Conservation (phyloP, 2,329 filamentous ascomycete species). For the Exophiala aquamarina region DNA sequence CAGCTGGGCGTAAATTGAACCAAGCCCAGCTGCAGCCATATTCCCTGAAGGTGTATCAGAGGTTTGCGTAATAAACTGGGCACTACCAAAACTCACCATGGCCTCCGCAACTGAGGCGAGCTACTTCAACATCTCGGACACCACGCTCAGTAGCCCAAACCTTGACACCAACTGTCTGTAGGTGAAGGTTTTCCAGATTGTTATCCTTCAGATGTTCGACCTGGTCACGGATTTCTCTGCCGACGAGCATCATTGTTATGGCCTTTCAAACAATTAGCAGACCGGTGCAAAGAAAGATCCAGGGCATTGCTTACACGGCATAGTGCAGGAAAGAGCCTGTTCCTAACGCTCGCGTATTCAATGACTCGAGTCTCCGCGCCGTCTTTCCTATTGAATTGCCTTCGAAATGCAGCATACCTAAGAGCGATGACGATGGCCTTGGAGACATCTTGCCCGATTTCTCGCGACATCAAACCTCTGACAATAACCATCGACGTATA, state of each 20-base stretch:
- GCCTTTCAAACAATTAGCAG: conserved; percentile 2
- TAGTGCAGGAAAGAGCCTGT: conserved; percentile 22
- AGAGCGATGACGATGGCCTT: conserved; percentile 37
- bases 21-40: conserved; percentile 5
- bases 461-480: conserved; percentile 30
- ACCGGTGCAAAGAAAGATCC: not conserved
- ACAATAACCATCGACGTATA: conserved; percentile 36
- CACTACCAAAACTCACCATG: conserved; percentile 7
- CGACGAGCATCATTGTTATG: conserved; percentile 25
- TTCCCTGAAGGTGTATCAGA: conserved; percentile 1
- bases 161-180: conserved; percentile 27
- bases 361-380: conserved; percentile 23
- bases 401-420: conserved; percentile 32
- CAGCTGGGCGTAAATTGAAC: conserved; percentile 7
- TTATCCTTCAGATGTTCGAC: conserved; percentile 22
- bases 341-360: conserved; percentile 26
- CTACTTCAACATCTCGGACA: conserved; percentile 22
- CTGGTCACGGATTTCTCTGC: conserved; percentile 24
- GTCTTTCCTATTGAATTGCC: conserved; percentile 19
- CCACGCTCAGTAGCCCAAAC: conserved; percentile 25
- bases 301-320: conserved; percentile 19
- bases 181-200: conserved; percentile 25
- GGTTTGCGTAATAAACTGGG: too few species aligned
- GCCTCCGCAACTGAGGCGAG: conserved; percentile 23
- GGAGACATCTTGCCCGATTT: conserved; percentile 31